These are phyloP conservation scores for Pterothamnion heteromorphum DNA, from an alignment of 31 red algal species.

Conservation along the genomic window DNA sequence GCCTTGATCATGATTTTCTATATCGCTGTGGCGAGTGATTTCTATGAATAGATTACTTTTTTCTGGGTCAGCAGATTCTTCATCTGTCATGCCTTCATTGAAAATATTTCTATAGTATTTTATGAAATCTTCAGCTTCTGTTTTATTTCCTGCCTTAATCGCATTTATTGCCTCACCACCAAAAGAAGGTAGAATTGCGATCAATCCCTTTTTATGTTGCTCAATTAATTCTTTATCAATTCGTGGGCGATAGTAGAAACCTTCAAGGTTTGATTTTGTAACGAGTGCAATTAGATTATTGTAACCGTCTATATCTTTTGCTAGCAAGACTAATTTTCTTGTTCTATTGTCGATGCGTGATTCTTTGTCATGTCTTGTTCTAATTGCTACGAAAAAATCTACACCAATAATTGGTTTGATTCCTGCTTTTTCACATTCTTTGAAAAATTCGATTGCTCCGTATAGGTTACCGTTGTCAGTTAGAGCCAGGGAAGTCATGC, in stretches of 20 bases:
- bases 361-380: not conserved
- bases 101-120: too few relatives aligned
- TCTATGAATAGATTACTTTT: too few relatives aligned
- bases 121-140: too few relatives aligned
- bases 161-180: too few relatives aligned
- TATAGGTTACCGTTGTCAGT: not conserved
- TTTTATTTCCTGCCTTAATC: too few relatives aligned
- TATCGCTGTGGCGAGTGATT: too few relatives aligned
- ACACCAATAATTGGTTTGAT: not conserved
- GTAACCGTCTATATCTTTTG: not conserved
- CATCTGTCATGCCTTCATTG: too few relatives aligned
- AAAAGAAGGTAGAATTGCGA: too few relatives aligned
- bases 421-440: not conserved
- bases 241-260: not conserved
- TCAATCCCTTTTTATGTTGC: not conserved
- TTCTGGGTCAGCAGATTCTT: too few relatives aligned
- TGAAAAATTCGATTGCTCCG: not conserved
- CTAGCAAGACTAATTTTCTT: not conserved
- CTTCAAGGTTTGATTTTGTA: not conserved
- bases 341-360: not conserved
- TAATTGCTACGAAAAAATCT: too few relatives aligned
- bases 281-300: not conserved
- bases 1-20: too few relatives aligned
- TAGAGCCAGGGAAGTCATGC: not conserved
- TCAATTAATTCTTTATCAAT: not conserved